Evolutionary conservation across 2,329 filamentous ascomycete genomes (phyloP).

Genomic region (Cladosporium sp.): DNA sequence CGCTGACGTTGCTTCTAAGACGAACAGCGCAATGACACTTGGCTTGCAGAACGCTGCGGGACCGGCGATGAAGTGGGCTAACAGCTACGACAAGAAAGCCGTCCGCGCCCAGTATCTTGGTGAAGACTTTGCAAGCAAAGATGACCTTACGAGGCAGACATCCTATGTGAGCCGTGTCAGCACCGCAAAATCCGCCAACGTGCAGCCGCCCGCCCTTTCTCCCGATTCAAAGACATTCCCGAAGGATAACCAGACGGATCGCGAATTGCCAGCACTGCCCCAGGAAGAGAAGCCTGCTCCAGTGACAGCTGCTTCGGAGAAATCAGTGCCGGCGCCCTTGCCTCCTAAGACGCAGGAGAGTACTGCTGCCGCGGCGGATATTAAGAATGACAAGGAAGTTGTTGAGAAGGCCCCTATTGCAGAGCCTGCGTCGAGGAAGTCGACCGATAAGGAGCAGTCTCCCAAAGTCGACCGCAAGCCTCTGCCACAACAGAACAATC

Average conservation of each 20-base stretch:
- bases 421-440: conserved; percentile 11
- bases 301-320: not conserved
- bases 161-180: conserved; percentile 27
- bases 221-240: conserved; percentile 14
- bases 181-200: conserved; percentile 11
- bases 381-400: conserved; percentile 11
- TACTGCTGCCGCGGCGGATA: conserved; percentile 6
- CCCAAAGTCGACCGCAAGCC: conserved; percentile 31
- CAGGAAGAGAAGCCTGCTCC: conserved; percentile 5
- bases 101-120: conserved; percentile 83
- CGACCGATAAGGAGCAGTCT: conserved; percentile 19
- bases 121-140: conserved; percentile 54
- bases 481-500: conserved; percentile 21
- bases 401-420: conserved; percentile 12
- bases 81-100: conserved; percentile 85
- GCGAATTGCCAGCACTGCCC: conserved; percentile 42
- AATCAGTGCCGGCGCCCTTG: conserved; percentile 10
- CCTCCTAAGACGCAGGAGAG: conserved; percentile 16
- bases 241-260: conserved; percentile 6
- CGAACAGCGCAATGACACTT: conserved; percentile 82
- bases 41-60: conserved; percentile 87
- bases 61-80: conserved; percentile 95
- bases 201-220: conserved; percentile 12
- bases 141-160: conserved; percentile 22
- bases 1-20: conserved; percentile 62